A percentile compares a stretch with the other conserved stretches of the same genome.
Conservation (phyloP, 2,329 filamentous ascomycete species). For the Stemphylium vesicarium region DNA sequence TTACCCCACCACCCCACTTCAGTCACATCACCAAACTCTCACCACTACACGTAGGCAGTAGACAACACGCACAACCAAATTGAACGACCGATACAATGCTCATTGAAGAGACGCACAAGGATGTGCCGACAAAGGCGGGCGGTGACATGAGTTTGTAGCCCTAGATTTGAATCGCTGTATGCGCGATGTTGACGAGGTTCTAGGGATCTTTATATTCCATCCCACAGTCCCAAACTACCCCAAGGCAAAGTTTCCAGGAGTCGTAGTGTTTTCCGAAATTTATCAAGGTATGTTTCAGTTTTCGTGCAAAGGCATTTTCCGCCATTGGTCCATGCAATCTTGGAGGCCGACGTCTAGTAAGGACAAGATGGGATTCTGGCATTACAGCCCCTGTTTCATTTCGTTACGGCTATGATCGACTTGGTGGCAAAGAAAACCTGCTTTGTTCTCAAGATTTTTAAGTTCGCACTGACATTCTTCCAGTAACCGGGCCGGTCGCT, state of each 20-base stretch:
- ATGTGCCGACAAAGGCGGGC: constrained; percentile 65
- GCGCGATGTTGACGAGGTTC: constrained; percentile 5
- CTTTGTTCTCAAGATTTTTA: too few species aligned
- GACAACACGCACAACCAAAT: constrained; percentile 1
- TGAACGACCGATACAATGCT: constrained; percentile 54
- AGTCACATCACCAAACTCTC: background rate
- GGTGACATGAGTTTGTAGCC: constrained; percentile 63
- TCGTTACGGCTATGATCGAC: background rate
- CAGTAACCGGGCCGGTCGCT: constrained; percentile 84
- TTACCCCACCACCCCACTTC: constrained; percentile 26
- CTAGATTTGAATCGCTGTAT: background rate
- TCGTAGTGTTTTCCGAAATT: constrained; percentile 91
- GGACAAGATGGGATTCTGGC: too few species aligned
- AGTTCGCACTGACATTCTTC: background rate
- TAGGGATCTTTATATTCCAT: constrained; percentile 89
- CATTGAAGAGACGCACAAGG: constrained; percentile 64
- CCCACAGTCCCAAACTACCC: constrained; percentile 85
- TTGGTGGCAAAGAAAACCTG: too few species aligned
- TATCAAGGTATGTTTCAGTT: constrained; percentile 75
- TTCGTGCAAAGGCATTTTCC: background rate
- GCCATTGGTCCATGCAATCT: background rate
- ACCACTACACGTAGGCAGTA: constrained; percentile 4
- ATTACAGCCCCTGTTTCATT: background rate
- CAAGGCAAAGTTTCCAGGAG: constrained; percentile 85
- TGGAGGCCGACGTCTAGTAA: too few species aligned